Percentiles rank a stretch among this genome's conserved stretches.
Evolutionary conservation across 306 rosid species (phyloP).

Genomic region (Ceratonia siliqua): DNA sequence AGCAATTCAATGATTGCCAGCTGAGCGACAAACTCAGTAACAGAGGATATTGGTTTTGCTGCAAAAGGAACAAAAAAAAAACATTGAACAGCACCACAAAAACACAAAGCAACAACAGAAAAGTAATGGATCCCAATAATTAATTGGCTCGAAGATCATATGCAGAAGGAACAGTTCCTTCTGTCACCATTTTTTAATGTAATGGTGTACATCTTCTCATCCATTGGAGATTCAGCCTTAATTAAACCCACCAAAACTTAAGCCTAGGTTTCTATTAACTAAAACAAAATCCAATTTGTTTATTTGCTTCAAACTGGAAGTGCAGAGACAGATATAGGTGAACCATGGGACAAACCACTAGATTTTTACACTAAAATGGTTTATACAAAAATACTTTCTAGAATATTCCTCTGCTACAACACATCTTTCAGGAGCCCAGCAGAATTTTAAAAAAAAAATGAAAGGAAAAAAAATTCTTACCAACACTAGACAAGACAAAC

Average conservation of each 20-base stretch:
- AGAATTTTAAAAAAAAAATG: too few relatives aligned
- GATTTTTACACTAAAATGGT: too few relatives aligned
- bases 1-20: conserved; percentile 87
- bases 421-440: too few relatives aligned
- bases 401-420: background rate
- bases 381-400: background rate
- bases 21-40: conserved; percentile 81
- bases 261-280: too few relatives aligned
- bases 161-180: background rate
- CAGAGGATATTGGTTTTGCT: conserved; percentile 75
- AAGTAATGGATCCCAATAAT: background rate
- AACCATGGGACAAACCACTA: too few relatives aligned
- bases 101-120: background rate
- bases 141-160: conserved; percentile 4
- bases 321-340: too few relatives aligned
- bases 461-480: conserved; percentile 40
- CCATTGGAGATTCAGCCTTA: too few relatives aligned
- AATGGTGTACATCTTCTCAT: too few relatives aligned
- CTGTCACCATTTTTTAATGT: too few relatives aligned
- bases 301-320: too few relatives aligned
- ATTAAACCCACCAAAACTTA: too few relatives aligned
- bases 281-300: too few relatives aligned
- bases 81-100: conserved; percentile 11
- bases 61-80: conserved; percentile 39
- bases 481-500: conserved; percentile 79